These are phyloP conservation scores for Pseudodiploospora longispora DNA, from an alignment of 2,329 filamentous ascomycete genomes.

Conservation along the genomic window DNA sequence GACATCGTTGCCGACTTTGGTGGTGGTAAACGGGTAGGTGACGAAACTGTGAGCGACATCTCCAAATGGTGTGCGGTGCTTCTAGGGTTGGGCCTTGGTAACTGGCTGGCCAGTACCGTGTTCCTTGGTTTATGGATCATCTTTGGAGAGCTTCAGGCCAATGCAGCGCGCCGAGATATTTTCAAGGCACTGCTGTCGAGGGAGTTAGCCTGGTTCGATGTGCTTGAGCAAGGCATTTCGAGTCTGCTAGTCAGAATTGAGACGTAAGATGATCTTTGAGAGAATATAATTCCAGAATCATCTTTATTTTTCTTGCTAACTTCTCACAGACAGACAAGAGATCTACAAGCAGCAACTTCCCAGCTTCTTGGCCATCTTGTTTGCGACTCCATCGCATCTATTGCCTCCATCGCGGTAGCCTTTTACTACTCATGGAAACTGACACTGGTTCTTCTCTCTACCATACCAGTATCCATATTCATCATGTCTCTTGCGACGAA, in stretches of 20 bases:
- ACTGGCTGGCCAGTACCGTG: conserved; percentile 58
- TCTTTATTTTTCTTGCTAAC: neutral
- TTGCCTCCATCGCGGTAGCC: conserved; percentile 62
- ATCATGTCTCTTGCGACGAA: conserved; percentile 53
- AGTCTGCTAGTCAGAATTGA: conserved; percentile 66
- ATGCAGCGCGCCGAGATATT: conserved; percentile 51
- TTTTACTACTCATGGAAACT: conserved; percentile 78
- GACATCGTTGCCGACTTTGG: conserved; percentile 61
- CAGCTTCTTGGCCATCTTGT: conserved; percentile 68
- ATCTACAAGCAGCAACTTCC: conserved; percentile 73
- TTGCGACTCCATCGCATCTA: conserved; percentile 54
- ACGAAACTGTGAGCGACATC: conserved; percentile 47
- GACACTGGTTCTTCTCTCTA: conserved; percentile 68
- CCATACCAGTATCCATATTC: conserved; percentile 58
- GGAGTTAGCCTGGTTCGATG: conserved; percentile 78
- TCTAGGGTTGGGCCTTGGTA: conserved; percentile 51
- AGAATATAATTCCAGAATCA: neutral
- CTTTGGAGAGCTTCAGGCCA: conserved; percentile 76
- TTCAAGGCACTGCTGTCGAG: conserved; percentile 64
- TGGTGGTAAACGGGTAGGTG: conserved; percentile 38
- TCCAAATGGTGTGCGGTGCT: conserved; percentile 56
- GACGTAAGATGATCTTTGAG: conserved; percentile 44
- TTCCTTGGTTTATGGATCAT: conserved; percentile 65
- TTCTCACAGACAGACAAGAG: conserved; percentile 62
- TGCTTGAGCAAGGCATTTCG: conserved; percentile 59